These are phyloP conservation scores for Jasminum sambac DNA, from an alignment of 257 asterid genomes.

Conservation along the genomic window DNA sequence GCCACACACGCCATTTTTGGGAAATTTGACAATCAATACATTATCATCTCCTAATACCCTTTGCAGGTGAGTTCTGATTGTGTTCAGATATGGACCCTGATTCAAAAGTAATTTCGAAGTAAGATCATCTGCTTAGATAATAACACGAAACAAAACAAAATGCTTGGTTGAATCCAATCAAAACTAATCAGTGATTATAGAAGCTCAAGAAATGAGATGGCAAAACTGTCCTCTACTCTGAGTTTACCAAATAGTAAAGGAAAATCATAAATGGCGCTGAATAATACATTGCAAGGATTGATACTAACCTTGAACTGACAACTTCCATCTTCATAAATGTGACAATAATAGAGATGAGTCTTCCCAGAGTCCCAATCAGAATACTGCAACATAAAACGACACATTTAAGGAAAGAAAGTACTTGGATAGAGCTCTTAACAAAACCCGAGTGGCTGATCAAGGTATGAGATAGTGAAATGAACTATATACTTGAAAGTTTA, in stretches of 20 bases:
- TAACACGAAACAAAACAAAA: not conserved
- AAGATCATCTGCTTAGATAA: conserved; percentile 9
- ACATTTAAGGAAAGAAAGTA: conserved; percentile 2
- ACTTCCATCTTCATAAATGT: conserved; percentile 48
- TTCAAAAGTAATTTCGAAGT: not conserved
- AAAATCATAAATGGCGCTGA: conserved; percentile 2
- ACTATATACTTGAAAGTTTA: not conserved
- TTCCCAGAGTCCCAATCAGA: conserved; percentile 66
- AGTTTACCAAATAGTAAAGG: conserved; percentile 1
- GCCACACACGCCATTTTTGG: conserved; percentile 30
- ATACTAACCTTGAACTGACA: conserved; percentile 62
- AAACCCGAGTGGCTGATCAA: conserved; percentile 12
- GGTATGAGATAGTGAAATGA: not conserved
- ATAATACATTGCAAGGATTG: conserved; percentile 1
- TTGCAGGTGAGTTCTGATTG: conserved; percentile 66
- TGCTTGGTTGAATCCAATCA: not conserved
- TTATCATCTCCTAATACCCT: conserved; percentile 70
- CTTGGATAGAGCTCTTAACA: conserved; percentile 6
- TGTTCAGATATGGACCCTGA: conserved; percentile 76
- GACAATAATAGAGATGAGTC: conserved; percentile 55
- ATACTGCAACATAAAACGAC: conserved; percentile 43
- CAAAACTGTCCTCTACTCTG: not conserved
- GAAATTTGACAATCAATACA: conserved; percentile 62
- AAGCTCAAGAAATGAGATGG: not conserved
- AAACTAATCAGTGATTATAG: not conserved